Base-by-base conservation (phyloP, 306 rosid species). In the Inga laurina region DNA sequence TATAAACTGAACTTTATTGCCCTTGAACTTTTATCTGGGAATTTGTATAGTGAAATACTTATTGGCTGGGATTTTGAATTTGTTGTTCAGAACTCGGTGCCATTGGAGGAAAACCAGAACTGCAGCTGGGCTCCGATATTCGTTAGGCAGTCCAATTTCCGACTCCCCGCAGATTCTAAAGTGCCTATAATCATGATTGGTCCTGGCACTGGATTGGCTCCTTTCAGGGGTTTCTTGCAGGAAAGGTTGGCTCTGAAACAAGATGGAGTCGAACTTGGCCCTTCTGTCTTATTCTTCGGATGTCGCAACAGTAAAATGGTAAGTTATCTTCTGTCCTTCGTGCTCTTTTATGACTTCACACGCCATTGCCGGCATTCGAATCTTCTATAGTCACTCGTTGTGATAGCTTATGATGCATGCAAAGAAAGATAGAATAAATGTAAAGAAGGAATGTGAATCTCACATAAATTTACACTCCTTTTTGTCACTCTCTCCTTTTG, bases 171-270 rank as follows among this genome's bases (percentile, higher is more conserved):
- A 14, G 97, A 94, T 86, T 79, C 78, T 81, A 89, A 82, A 86
- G 91, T 94, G 84, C 99, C 99, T 16, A 70, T 97, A 79, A 88
- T 97, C 83, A 94, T 97, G 99, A 91, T 97, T 82, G 99, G 99
- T 76, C 99, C 99, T 73, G 99, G 99, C 48, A 97, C 99, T 74
- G 99, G 99, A 71, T 91, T 97, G 82, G 99, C 99, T 88, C 99
- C 99, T 83, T 97, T 97, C 95, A 90, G 99, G 91, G 99, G 99
- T 85, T 97, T 97, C 90, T 83, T 97, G 56, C 99, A 97, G 97
- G 98, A 97, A 87, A 92, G 99, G 83, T 85, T 91, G 69, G 92
- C 92, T 84, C 91, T 92, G 71, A 92, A 90, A 88, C 91, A 89
- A 86, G 90, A 76, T 72, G 95, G 97, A 85, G 91, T 81, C 19